phyloP scores from a whole-genome alignment of 2,329 filamentous ascomycete species.

The Trichoderma atrobrunneum region DNA sequence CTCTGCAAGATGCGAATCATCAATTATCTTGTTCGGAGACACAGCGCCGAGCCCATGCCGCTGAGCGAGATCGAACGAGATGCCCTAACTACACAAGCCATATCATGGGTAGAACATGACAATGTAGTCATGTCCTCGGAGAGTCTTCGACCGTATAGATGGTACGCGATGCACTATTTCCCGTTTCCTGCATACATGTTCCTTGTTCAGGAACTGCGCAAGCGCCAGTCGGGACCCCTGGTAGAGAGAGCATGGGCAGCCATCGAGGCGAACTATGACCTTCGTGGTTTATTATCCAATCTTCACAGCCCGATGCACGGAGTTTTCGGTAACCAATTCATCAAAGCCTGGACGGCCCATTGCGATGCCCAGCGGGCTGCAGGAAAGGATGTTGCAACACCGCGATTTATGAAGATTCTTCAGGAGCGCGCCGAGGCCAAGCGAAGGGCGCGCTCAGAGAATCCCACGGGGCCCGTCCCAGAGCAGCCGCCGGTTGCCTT shows the following conservation, averaged over 20 bases:
- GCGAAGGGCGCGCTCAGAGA: constrained; percentile 32
- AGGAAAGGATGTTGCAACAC: constrained; percentile 43
- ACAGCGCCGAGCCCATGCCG: constrained; percentile 37
- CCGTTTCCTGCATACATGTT: constrained; percentile 62
- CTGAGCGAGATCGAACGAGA: constrained; percentile 50
- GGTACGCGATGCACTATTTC: constrained; percentile 60
- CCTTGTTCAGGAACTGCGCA: constrained; percentile 54
- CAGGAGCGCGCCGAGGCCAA: constrained; percentile 43
- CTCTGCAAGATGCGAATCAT: constrained; percentile 57
- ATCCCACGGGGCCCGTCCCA: constrained; percentile 25
- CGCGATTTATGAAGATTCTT: constrained; percentile 48
- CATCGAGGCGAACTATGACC: constrained; percentile 54
- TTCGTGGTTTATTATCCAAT: constrained; percentile 48
- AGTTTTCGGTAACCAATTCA: constrained; percentile 55
- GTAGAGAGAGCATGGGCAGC: constrained; percentile 59
- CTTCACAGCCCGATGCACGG: constrained; percentile 56
- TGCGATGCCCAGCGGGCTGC: constrained; percentile 45
- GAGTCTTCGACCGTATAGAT: constrained; percentile 51
- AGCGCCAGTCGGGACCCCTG: constrained; percentile 51
- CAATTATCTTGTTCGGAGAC: constrained; percentile 51
- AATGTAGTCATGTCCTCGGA: constrained; percentile 53
- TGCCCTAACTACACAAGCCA: constrained; percentile 51
- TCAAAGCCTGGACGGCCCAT: constrained; percentile 62
- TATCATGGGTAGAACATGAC: constrained; percentile 59
- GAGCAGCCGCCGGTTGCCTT: constrained; percentile 28